A percentile compares a stretch with the other conserved stretches of the same genome.
Conservation (phyloP, 2,329 filamentous ascomycete species). For the Pyricularia sp. region DNA sequence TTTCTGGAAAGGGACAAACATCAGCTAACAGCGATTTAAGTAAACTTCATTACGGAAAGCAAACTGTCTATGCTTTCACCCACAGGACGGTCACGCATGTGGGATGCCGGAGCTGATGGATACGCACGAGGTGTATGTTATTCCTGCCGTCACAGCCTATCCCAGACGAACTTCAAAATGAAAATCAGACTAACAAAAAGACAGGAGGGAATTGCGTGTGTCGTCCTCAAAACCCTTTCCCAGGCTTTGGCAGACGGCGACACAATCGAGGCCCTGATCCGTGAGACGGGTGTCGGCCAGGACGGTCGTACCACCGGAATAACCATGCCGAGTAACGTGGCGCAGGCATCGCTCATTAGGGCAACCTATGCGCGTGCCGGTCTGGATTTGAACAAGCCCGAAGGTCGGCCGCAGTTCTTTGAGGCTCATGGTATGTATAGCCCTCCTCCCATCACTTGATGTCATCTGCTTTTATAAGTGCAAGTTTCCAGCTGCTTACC, state of each 20-base stretch:
- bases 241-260: slow-evolving; percentile 46
- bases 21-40: neutral
- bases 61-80: slow-evolving; percentile 34
- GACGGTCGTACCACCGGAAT: slow-evolving; percentile 49
- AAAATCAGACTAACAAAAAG: neutral
- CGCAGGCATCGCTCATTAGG: slow-evolving; percentile 32
- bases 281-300: slow-evolving; percentile 40
- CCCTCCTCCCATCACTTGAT: no score
- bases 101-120: slow-evolving; percentile 42
- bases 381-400: slow-evolving; percentile 16
- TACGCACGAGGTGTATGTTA: slow-evolving; percentile 31
- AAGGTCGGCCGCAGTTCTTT: slow-evolving; percentile 21
- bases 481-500: neutral
- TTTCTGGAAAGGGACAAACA: no score
- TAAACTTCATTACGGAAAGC: slow-evolving; percentile 28
- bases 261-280: slow-evolving; percentile 40
- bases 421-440: slow-evolving; percentile 29
- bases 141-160: neutral
- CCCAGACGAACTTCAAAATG: no score
- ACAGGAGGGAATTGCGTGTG: slow-evolving; percentile 37
- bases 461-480: no score
- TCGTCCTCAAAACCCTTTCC: slow-evolving; percentile 41
- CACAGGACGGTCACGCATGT: slow-evolving; percentile 33
- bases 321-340: slow-evolving; percentile 42
- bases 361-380: slow-evolving; percentile 28